Evolutionary conservation across 371 early-diverging fungal genomes (phyloP).

Genomic region (Ordospora pajunii): DNA sequence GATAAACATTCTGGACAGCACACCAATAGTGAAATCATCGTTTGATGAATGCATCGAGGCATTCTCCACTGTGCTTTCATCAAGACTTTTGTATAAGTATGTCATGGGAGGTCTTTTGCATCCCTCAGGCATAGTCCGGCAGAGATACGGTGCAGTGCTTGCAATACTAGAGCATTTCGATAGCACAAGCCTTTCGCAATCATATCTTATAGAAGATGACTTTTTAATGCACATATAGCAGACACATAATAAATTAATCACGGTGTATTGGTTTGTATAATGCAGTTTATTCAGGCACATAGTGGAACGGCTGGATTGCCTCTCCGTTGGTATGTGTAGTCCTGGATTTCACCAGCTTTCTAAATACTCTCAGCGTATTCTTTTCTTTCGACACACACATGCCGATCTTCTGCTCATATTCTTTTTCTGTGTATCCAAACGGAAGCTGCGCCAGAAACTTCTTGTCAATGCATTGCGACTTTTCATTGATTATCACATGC

Average conservation of each 20-base stretch:
- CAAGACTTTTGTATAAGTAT: constrained; percentile 72
- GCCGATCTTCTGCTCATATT: constrained; percentile 36
- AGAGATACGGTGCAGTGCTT: constrained; percentile 90
- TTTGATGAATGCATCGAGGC: constrained; percentile 72
- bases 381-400: constrained; percentile 28
- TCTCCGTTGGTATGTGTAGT: background rate
- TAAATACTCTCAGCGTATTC: constrained; percentile 28
- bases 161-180: constrained; percentile 63
- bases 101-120: constrained; percentile 77
- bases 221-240: background rate
- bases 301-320: constrained; percentile 12
- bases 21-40: constrained; percentile 64
- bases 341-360: constrained; percentile 2
- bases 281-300: constrained; percentile 3
- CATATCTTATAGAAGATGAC: background rate
- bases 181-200: background rate
- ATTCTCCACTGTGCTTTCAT: constrained; percentile 68
- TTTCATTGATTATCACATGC: constrained; percentile 60
- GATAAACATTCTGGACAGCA: constrained; percentile 87
- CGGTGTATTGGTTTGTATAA: background rate
- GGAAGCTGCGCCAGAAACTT: constrained; percentile 50
- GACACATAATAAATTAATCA: background rate
- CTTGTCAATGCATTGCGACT: constrained; percentile 12
- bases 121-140: constrained; percentile 82
- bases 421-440: constrained; percentile 43